Conservation (phyloP, 768 basidiomycete species). For the Suillus variegatus region DNA sequence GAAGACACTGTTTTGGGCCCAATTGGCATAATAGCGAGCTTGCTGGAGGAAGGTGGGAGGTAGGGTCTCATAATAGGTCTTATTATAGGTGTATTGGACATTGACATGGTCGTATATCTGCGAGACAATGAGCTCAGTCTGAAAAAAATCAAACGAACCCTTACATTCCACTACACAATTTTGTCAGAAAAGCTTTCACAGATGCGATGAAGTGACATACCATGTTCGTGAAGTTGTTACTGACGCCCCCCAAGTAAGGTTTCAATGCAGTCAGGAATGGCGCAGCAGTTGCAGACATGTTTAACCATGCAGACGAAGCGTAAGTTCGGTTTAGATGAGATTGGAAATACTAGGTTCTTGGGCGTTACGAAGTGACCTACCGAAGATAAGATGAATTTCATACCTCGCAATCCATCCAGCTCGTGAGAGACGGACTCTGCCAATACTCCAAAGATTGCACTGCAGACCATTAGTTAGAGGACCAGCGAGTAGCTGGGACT, state of each 20-base stretch:
- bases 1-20: conserved; percentile 76
- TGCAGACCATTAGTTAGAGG: conserved; percentile 75
- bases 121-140: background rate
- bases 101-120: conserved; percentile 80
- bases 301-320: conserved; percentile 39
- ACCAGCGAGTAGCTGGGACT: conserved; percentile 13
- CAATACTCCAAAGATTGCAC: conserved; percentile 57
- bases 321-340: conserved; percentile 19
- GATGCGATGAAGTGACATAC: conserved; percentile 40
- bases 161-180: conserved; percentile 67
- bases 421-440: conserved; percentile 64
- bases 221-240: conserved; percentile 63
- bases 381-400: background rate
- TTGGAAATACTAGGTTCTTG: conserved; percentile 27
- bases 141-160: conserved; percentile 24
- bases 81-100: conserved; percentile 77
- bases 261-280: conserved; percentile 66
- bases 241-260: conserved; percentile 69
- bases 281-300: conserved; percentile 51
- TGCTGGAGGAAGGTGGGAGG: conserved; percentile 71
- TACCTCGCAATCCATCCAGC: conserved; percentile 68
- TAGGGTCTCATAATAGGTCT: conserved; percentile 71
- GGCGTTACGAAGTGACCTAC: background rate
- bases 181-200: conserved; percentile 13
- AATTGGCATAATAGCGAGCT: conserved; percentile 73